Conservation (phyloP, 139 green algal genomes). For the Trebouxia sp. region DNA sequence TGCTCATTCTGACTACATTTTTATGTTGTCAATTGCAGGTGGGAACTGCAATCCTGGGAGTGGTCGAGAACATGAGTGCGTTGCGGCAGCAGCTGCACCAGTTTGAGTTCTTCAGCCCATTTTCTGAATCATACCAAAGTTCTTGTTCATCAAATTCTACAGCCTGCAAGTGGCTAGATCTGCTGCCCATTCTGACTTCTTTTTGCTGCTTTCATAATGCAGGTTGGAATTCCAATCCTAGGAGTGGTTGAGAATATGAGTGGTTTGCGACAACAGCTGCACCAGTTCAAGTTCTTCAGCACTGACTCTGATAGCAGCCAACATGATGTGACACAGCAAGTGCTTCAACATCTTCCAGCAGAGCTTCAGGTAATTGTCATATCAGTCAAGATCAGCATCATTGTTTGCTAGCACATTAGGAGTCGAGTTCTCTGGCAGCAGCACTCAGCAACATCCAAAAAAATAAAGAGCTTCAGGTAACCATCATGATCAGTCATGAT, state of each 20-base stretch:
- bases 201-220: no score
- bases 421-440: no score
- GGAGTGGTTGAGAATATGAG: conserved; percentile 99
- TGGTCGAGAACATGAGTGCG: conserved; percentile 97
- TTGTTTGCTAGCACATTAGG: neutral
- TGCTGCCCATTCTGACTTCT: no score
- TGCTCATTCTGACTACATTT: no score
- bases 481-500: no score
- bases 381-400: neutral
- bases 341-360: conserved; percentile 41
- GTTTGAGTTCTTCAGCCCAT: conserved; percentile 58
- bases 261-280: conserved; percentile 61
- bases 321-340: conserved; percentile 48
- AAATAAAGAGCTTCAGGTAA: no score
- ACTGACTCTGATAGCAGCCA: conserved; percentile 21
- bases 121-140: neutral
- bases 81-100: conserved; percentile 55
- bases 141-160: no score
- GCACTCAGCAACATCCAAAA: no score
- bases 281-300: conserved; percentile 58
- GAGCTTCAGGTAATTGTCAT: conserved; percentile 35
- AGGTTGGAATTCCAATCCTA: conserved; percentile 77
- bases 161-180: no score
- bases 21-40: no score
- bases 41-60: conserved; percentile 81